Conservation (phyloP, 2,329 filamentous ascomycete genomes). For the Amauroascus verrucosus region DNA sequence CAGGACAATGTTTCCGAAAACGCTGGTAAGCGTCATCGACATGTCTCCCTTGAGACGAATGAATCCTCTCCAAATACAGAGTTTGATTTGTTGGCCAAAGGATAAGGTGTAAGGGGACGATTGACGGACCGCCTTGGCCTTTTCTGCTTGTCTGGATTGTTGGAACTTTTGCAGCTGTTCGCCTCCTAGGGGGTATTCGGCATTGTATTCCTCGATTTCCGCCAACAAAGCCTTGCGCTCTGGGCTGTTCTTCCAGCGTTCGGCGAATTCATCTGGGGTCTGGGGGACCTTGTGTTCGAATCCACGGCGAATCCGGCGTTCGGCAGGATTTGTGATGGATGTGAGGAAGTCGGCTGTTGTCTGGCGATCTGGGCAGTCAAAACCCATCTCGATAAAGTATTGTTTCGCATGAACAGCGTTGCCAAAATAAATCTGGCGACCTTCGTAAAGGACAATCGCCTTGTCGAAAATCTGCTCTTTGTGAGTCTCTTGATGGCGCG, state of each 20-base stretch:
- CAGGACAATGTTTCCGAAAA: constrained; percentile 61
- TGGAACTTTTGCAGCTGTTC: constrained; percentile 15
- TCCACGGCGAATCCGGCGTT: constrained; percentile 63
- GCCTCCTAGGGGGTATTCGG: constrained; percentile 31
- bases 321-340: constrained; percentile 70
- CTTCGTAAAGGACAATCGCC: constrained; percentile 68
- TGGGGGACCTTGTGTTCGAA: constrained; percentile 44
- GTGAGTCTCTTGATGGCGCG: constrained; percentile 13
- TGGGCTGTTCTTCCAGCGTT: constrained; percentile 46
- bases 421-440: constrained; percentile 67
- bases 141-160: constrained; percentile 33
- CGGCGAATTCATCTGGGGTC: constrained; percentile 59
- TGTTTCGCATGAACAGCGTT: constrained; percentile 54
- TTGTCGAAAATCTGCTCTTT: constrained; percentile 59
- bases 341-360: constrained; percentile 76
- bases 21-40: constrained; percentile 57
- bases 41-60: constrained; percentile 66
- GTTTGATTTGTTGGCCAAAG: constrained; percentile 59
- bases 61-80: constrained; percentile 75
- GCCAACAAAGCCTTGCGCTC: constrained; percentile 35
- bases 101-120: constrained; percentile 78
- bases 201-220: constrained; percentile 38
- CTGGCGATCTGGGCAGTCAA: constrained; percentile 61
- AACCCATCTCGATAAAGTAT: constrained; percentile 71
- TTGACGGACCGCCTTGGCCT: constrained; percentile 43